Evolutionary conservation across 148 eudicot species (phyloP).

Genomic region (Limonium bicolor): DNA sequence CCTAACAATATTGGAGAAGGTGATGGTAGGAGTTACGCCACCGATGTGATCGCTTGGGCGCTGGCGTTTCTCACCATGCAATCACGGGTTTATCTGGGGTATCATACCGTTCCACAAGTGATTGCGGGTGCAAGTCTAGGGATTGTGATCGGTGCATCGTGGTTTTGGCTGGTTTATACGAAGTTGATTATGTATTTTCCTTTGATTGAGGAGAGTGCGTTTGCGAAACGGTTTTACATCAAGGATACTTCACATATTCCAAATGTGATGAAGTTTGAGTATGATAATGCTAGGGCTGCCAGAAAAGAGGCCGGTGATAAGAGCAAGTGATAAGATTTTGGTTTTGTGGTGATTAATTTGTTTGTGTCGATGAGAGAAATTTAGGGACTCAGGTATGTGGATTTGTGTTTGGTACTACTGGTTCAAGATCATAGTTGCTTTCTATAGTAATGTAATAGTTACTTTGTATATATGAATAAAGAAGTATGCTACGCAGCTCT

Average conservation of each 20-base stretch:
- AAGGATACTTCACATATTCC: conserved; percentile 86
- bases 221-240: conserved; percentile 56
- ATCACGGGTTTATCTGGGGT: conserved; percentile 87
- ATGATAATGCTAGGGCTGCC: conserved; percentile 62
- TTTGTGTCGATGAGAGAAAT: too few relatives aligned
- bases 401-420: too few relatives aligned
- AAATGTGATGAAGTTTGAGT: conserved; percentile 77
- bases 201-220: conserved; percentile 54
- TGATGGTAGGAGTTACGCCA: conserved; percentile 24
- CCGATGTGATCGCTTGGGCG: conserved; percentile 34
- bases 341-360: too few relatives aligned
- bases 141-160: conserved; percentile 28
- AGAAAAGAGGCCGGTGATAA: conserved; percentile 23
- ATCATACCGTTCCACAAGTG: conserved; percentile 71
- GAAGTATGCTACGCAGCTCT: too few relatives aligned
- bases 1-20: conserved; percentile 5
- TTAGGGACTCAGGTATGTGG: too few relatives aligned
- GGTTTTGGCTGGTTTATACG: conserved; percentile 65
- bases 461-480: too few relatives aligned
- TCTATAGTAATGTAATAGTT: too few relatives aligned
- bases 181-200: conserved; percentile 30
- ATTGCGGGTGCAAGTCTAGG: conserved; percentile 68
- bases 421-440: too few relatives aligned
- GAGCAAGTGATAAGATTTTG: too few relatives aligned
- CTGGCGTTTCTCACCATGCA: conserved; percentile 59